These are phyloP conservation scores for Alternaria tenuissima DNA, from an alignment of 2,329 filamentous ascomycete genomes.

Conservation along the genomic window DNA sequence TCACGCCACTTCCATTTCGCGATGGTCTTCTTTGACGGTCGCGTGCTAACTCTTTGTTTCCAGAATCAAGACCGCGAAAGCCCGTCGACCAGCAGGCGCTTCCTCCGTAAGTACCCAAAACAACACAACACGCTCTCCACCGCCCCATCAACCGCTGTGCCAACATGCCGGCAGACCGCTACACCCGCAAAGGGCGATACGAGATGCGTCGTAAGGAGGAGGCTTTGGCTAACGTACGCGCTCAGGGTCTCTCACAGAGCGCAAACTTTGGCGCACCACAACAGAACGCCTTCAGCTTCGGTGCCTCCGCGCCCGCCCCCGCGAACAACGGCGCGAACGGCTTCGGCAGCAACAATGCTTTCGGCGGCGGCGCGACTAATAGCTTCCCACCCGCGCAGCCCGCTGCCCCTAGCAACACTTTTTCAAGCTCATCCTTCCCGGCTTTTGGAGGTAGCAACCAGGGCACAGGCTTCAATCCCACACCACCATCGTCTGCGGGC, in stretches of 20 bases:
- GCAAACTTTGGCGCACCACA: slow-evolving; percentile 31
- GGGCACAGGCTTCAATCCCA: slow-evolving; percentile 35
- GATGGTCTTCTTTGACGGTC: slow-evolving; percentile 15
- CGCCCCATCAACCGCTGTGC: slow-evolving; percentile 7
- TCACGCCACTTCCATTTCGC: not conserved
- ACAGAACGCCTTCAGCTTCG: slow-evolving; percentile 33
- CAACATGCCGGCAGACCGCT: slow-evolving; percentile 15
- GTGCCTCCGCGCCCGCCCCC: slow-evolving; percentile 30
- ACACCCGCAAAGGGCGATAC: slow-evolving; percentile 16
- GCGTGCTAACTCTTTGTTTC: slow-evolving; percentile 29
- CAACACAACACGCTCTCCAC: slow-evolving; percentile 11
- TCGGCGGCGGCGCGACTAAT: slow-evolving; percentile 33
- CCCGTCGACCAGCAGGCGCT: slow-evolving; percentile 32
- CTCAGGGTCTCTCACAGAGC: slow-evolving; percentile 33
- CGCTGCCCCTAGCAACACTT: slow-evolving; percentile 33
- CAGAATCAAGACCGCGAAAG: slow-evolving; percentile 40
- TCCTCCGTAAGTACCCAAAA: slow-evolving; percentile 39
- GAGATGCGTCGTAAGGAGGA: slow-evolving; percentile 17
- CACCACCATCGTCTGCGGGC: slow-evolving; percentile 29
- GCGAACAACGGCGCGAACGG: slow-evolving; percentile 18
- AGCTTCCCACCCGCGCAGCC: slow-evolving; percentile 46
- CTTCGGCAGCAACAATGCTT: slow-evolving; percentile 22
- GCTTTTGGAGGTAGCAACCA: slow-evolving; percentile 37
- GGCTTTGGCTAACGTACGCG: slow-evolving; percentile 29
- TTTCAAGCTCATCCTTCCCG: slow-evolving; percentile 44